Base-by-base conservation (phyloP, 176 grass and related monocot species). In the Phyllostachys edulis region DNA sequence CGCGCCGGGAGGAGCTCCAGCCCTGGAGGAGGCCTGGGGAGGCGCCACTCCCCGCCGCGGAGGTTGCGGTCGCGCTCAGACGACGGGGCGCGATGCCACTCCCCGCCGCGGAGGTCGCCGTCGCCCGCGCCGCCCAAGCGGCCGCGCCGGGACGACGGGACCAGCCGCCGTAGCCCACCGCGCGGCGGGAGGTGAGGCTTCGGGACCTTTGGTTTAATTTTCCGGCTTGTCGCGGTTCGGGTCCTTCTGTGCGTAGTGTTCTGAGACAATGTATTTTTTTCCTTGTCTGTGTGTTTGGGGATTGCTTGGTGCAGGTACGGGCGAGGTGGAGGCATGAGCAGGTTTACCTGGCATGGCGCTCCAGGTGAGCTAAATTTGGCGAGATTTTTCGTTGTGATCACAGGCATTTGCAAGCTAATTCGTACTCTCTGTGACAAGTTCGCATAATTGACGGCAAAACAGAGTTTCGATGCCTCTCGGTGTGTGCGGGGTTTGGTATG, bases 111-210 rank as follows among this genome's bases (percentile, higher is more conserved):
- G 10, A 45, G 44, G 44, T 45, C 44, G 44, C 44, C 44, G 44
- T 45, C 44, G 44, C 10, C 10, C 10, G 44, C 12, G 44, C 44
- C 88, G 7, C 79, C 62, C n/a, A 97, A 97, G 72, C 84, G 92
- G 63, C 80, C 51, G 1, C 86, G 94, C 68, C 82, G 67, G 78
- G 84, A 94, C 56, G 84, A 72, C 7, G 89, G 87, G 5, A 84
- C 69, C 7, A 84, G 85, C 64, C 77, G 87, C 54, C 82, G 90
- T 39, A 79, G 84, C 57, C 79, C 86, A 62, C 83, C 82, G 78
- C 87, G 85, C 24, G 73, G 82, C 18, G 64, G 65, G 64, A 88
- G 87, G 83, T 86, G 72, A 82, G 76, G 14, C 61, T 42, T 20
- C 6, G 14, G 52, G 9, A 45, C 42, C 10, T 76, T 51, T 13